Base-by-base conservation (phyloP, 2,329 filamentous ascomycete genomes). In the Paradendryphiella salina region DNA sequence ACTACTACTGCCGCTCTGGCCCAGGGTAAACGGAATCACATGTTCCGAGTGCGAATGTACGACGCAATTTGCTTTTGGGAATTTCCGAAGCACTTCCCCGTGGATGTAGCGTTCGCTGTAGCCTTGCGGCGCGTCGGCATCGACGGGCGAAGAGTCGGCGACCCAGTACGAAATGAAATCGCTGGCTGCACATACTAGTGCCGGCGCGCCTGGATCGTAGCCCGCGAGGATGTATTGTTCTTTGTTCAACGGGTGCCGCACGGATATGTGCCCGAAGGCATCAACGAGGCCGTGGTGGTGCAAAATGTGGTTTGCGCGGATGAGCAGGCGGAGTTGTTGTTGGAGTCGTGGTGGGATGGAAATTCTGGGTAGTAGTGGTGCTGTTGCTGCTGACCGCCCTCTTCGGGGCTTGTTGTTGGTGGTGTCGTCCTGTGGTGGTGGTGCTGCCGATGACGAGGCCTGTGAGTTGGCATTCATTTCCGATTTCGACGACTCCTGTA, bases 191-290 rank as follows among this genome's bases (percentile, higher is more conserved):
- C 74, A 74, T 2, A 82, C 73, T 1, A 77, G 69, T 2, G 76
- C 80, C 2, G 80, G 79, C 4, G 80, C 76, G 20, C 77, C 65
- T 0, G 65, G 63, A 8, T 66, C 63, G 49, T 75, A 75, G 21
- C 71, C 70, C 11, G 78, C 76, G 72, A 82, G 77, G 50, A 82
- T 72, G 64, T 80, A 82, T 38, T 72, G 68, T 3, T 72, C 60
- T 1, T 72, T 62, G 18, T 78, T 71, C n/a, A 59, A 29, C 0
- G 79, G 79, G 53, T 81, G 74, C 1, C 80, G 73, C 20, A 80
- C 65, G 3, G 80, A 81, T 15, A 83, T 68, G 54, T 83, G 80
- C 17, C 80, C 80, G 57, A 78, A 82, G 2, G 77, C 80, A 48
- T 82, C 80, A 28, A 83, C 69, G 11, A 82, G 74, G 42, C 65